These are phyloP conservation scores for Adansonia grandidieri DNA, from an alignment of 441 rosid genomes.

Conservation along the genomic window DNA sequence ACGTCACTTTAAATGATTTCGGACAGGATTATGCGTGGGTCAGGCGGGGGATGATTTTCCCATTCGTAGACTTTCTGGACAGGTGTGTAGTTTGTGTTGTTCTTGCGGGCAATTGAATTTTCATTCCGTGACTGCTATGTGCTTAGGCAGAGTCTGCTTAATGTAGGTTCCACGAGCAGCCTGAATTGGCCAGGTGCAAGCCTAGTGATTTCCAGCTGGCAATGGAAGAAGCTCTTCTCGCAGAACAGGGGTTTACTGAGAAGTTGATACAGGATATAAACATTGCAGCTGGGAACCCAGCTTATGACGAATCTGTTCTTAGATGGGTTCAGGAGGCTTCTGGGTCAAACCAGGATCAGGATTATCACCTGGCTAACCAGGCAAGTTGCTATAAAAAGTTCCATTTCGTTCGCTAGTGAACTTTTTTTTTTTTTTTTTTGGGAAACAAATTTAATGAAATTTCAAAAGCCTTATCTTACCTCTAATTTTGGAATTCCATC, in stretches of 20 bases:
- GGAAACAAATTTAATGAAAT: neutral
- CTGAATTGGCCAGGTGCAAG: conserved; percentile 65
- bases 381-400: conserved; percentile 45
- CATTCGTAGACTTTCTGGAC: conserved; percentile 80
- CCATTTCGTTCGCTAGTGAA: neutral
- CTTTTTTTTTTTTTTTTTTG: neutral
- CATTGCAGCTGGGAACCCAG: conserved; percentile 81
- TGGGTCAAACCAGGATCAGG: conserved; percentile 79
- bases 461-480: conserved; percentile 16
- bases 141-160: conserved; percentile 30
- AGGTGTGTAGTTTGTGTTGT: conserved; percentile 52
- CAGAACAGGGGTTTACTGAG: conserved; percentile 94
- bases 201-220: conserved; percentile 73
- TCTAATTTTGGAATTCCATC: neutral
- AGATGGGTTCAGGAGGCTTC: conserved; percentile 84
- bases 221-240: conserved; percentile 88
- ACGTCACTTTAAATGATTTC: conserved; percentile 25
- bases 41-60: conserved; percentile 84
- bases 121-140: conserved; percentile 26
- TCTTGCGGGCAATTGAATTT: neutral
- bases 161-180: conserved; percentile 82
- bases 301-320: conserved; percentile 58
- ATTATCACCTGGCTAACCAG: conserved; percentile 52
- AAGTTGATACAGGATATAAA: conserved; percentile 81
- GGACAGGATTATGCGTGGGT: conserved; percentile 97